Conservation (phyloP, 73 alveolate species). For the Paramecium primaurelia region DNA sequence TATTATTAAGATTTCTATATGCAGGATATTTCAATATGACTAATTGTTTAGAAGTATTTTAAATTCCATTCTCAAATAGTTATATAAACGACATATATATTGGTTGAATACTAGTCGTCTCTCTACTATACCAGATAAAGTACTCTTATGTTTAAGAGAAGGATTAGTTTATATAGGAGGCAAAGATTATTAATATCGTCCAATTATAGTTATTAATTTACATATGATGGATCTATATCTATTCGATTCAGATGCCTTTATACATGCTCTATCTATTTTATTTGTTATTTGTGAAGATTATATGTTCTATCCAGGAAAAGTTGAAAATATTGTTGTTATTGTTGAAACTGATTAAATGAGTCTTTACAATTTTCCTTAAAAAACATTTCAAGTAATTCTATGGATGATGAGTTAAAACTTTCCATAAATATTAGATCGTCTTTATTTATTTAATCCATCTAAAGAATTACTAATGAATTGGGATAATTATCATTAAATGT, state of each 20-base stretch:
- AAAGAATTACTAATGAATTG: background rate
- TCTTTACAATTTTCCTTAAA: background rate
- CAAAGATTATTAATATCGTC: slow-evolving; percentile 32
- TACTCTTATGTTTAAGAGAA: background rate
- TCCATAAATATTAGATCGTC: slow-evolving; percentile 28
- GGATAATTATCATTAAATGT: background rate
- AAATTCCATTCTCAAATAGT: background rate
- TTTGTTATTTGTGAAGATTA: slow-evolving; percentile 39
- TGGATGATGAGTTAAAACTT: slow-evolving; percentile 49
- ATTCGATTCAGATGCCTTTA: slow-evolving; percentile 19
- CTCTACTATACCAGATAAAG: background rate
- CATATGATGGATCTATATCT: slow-evolving; percentile 12
- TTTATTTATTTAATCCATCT: slow-evolving; percentile 19
- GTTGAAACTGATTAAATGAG: slow-evolving; percentile 32
- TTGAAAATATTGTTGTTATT: slow-evolving; percentile 34
- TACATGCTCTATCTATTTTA: background rate
- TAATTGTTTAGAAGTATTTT: slow-evolving; percentile 9
- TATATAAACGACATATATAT: slow-evolving; percentile 14
- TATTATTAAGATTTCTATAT: slow-evolving; percentile 11
- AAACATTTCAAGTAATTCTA: slow-evolving; percentile 22
- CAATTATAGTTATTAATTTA: background rate
- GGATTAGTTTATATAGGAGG: slow-evolving; percentile 32
- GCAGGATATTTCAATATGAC: slow-evolving; percentile 48
- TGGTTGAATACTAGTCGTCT: slow-evolving; percentile 24
- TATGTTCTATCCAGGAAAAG: slow-evolving; percentile 14